Evolutionary conservation across 352 stramenopile species (phyloP).

Genomic region (Globisporangium solare): DNA sequence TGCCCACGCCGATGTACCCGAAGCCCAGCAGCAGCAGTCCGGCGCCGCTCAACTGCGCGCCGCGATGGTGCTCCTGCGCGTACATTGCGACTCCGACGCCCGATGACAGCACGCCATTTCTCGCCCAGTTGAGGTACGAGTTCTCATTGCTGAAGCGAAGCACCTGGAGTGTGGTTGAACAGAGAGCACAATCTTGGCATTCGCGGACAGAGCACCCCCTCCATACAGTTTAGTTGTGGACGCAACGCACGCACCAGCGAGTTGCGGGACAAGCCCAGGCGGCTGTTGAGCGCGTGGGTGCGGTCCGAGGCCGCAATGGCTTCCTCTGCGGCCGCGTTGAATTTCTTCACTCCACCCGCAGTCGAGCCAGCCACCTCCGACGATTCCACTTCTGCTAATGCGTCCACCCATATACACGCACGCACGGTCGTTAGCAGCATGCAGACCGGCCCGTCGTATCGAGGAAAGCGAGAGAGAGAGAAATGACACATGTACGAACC

Average conservation of each 20-base stretch:
- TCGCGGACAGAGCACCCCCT: neutral
- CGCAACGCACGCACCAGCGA: constrained; percentile 19
- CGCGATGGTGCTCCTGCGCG: constrained; percentile 83
- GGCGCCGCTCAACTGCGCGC: constrained; percentile 75
- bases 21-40: constrained; percentile 79
- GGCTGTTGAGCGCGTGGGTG: constrained; percentile 29
- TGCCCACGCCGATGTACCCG: constrained; percentile 85
- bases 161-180: constrained; percentile 23
- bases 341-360: constrained; percentile 8
- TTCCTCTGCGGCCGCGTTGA: constrained; percentile 18
- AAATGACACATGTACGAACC: neutral
- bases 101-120: constrained; percentile 81
- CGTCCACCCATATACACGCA: neutral
- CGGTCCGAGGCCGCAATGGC: constrained; percentile 22
- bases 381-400: constrained; percentile 1
- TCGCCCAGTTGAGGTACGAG: constrained; percentile 86
- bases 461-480: no score
- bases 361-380: neutral
- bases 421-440: neutral
- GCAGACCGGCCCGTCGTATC: no score
- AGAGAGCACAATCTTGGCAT: neutral
- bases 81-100: constrained; percentile 85
- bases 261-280: constrained; percentile 26
- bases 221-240: no score
- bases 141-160: constrained; percentile 87